Evolutionary conservation across 345 rosid species (phyloP).

Genomic region (Acer saccharum): DNA sequence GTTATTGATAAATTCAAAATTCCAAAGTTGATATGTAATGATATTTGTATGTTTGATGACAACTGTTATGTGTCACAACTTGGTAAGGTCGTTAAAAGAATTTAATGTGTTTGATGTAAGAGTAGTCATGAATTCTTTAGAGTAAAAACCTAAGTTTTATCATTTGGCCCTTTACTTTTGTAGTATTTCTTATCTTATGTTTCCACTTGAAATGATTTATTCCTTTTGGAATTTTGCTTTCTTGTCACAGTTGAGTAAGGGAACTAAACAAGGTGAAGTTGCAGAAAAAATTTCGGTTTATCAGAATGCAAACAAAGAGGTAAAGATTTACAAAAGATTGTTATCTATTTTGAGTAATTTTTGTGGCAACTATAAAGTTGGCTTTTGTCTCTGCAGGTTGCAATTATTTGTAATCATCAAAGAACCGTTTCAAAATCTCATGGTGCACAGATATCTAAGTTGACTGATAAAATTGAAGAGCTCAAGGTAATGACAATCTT

Average conservation of each 20-base stretch:
- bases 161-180: background rate
- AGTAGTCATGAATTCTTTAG: background rate
- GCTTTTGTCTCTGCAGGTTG: slow-evolving; percentile 63
- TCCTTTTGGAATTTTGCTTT: slow-evolving; percentile 13
- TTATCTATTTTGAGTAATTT: background rate
- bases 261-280: slow-evolving; percentile 80
- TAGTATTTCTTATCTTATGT: background rate
- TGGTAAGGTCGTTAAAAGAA: background rate
- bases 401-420: slow-evolving; percentile 98
- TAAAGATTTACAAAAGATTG: slow-evolving; percentile 21
- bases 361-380: slow-evolving; percentile 16
- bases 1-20: background rate
- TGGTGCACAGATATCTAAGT: slow-evolving; percentile 69
- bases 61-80: background rate
- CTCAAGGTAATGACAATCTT: slow-evolving; percentile 53
- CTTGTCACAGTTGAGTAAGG: slow-evolving; percentile 63
- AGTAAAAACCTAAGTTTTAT: background rate
- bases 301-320: slow-evolving; percentile 92
- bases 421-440: slow-evolving; percentile 88
- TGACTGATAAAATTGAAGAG: slow-evolving; percentile 74
- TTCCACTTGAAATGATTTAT: background rate
- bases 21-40: background rate
- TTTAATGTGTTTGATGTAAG: background rate
- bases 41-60: background rate
- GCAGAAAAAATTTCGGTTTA: slow-evolving; percentile 70